Conservation (phyloP, 495 filamentous ascomycete genomes). For the Choiromyces venosus region DNA sequence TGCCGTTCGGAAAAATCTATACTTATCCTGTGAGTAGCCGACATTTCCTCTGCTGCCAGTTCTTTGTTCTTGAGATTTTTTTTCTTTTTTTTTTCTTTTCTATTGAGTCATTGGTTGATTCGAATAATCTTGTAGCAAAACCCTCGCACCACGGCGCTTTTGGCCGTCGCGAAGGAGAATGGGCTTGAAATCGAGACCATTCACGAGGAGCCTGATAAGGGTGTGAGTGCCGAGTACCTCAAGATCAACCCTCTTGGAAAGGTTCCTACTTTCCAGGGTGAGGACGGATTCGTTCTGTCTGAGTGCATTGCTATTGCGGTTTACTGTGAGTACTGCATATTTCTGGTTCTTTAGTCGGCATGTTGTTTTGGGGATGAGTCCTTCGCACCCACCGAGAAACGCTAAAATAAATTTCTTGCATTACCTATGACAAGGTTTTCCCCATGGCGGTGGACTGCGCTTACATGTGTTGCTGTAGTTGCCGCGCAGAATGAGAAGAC, state of each 20-base stretch:
- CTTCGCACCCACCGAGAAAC: background rate
- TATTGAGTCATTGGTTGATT: conserved; percentile 22
- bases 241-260: conserved; percentile 82
- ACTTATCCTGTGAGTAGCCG: conserved; percentile 63
- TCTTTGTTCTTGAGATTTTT: background rate
- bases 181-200: conserved; percentile 82
- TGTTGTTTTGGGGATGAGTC: background rate
- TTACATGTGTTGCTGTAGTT: conserved; percentile 52
- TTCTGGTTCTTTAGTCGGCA: background rate
- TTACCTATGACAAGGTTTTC: background rate
- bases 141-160: conserved; percentile 78
- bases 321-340: conserved; percentile 68
- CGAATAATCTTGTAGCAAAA: conserved; percentile 58
- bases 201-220: conserved; percentile 57
- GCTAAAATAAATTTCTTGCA: background rate
- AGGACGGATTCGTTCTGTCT: conserved; percentile 81
- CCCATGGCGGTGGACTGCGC: background rate
- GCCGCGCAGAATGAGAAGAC: conserved; percentile 99
- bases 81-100: conserved; percentile 14
- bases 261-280: conserved; percentile 85
- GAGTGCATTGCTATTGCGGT: conserved; percentile 94
- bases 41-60: conserved; percentile 13
- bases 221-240: conserved; percentile 64
- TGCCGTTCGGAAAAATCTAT: conserved; percentile 97
- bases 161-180: conserved; percentile 93